Base-by-base conservation (phyloP, 345 rosid species). In the Populus tremula region DNA sequence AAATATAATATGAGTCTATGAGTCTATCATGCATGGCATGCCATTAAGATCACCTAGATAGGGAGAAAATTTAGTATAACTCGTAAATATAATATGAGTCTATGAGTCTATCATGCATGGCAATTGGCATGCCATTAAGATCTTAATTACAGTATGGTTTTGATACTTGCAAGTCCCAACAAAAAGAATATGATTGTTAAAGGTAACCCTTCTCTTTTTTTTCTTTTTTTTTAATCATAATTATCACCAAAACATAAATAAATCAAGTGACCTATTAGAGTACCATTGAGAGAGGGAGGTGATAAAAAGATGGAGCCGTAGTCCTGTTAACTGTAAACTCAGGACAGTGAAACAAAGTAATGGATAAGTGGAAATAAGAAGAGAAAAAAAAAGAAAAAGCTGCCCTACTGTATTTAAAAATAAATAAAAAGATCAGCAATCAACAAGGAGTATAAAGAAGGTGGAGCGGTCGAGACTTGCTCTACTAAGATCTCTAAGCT, bases 391-490 rank as follows among this genome's bases (percentile, higher is more conserved):
- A 75, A 84, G 2, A 76, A 27, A 27, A 27, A 66, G 82, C 83
- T 67, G 50, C 18, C 50, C 6, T 14, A 17, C 62, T 76, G 18
- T 72, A 41, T 61, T 18, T 5, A 29, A 70, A 70, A 33, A 49
- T 33, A 20, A 61, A 54, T 66, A 61, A 77, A 65, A 53, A 47
- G 75, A 69, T 35, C 39, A 72, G 62, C 50, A 12, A 41, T 41
- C 45, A 65, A 77, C 69, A 63, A 63, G 79, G 81, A 85, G 84
- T 87, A 87, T 86, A 87, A 87, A 86, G 83, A 79, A 77, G 83
- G 77, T 72, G 78, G 77, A 69, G 35, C 67, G 83, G 86, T 76
- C 83, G 61, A 69, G 79, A 61, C 81, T 77, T 49, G 80, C 86
- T 82, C 87, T 67, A 71, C 74, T 33, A 25, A 53, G 71, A 80